Conservation (phyloP, 2,329 filamentous ascomycete species). For the Corinectria fuckeliana region DNA sequence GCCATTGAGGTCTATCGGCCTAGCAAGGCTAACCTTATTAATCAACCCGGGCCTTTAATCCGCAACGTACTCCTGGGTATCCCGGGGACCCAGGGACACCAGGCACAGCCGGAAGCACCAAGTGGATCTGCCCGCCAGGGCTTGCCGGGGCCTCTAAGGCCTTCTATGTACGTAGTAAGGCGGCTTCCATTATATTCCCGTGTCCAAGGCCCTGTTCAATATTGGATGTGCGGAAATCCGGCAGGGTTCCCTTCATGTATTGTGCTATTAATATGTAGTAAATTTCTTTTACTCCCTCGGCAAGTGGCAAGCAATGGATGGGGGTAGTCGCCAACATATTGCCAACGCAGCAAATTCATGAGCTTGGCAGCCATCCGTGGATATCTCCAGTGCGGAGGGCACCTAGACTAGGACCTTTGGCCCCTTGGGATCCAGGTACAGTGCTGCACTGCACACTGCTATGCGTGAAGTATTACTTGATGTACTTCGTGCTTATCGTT, state of each 20-base stretch:
- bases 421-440: neutral
- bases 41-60: neutral
- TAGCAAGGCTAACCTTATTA: conserved; percentile 23
- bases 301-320: conserved; percentile 5
- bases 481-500: too few species aligned
- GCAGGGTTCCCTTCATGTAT: neutral
- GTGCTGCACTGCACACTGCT: neutral
- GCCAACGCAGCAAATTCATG: conserved; percentile 12
- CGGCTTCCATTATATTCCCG: neutral
- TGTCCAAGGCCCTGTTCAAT: neutral
- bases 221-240: neutral
- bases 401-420: neutral
- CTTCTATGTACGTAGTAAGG: too few species aligned
- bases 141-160: neutral
- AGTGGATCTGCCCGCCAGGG: neutral
- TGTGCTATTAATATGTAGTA: too few species aligned
- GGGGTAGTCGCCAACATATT: conserved; percentile 1
- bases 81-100: neutral
- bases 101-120: neutral
- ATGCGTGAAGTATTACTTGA: neutral
- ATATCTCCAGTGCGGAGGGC: neutral
- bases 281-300: too few species aligned
- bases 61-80: conserved; percentile 2
- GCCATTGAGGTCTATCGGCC: conserved; percentile 19
- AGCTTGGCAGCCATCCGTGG: neutral